phyloP scores from a whole-genome alignment of 2,329 filamentous ascomycete genomes.

The Ascochyta rabiei region DNA sequence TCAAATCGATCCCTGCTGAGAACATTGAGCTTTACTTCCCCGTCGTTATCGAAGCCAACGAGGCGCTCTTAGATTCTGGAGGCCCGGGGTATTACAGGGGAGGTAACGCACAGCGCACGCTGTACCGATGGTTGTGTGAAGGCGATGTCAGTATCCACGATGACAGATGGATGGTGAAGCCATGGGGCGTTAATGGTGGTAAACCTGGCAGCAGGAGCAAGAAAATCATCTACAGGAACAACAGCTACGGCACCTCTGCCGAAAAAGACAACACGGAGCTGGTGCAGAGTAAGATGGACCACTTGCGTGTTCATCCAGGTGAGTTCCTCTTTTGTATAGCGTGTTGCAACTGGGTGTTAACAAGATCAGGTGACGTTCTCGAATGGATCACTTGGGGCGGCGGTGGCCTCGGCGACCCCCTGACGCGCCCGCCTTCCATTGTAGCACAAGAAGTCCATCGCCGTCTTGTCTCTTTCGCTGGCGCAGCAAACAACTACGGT shows the following conservation, averaged over 20 bases:
- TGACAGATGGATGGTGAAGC: slow-evolving; percentile 57
- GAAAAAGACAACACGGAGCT: slow-evolving; percentile 46
- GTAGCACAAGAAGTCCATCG: slow-evolving; percentile 56
- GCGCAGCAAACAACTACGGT: slow-evolving; percentile 53
- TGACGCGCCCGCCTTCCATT: slow-evolving; percentile 51
- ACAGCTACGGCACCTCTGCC: slow-evolving; percentile 40
- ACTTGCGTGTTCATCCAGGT: slow-evolving; percentile 52
- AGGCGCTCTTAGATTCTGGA: slow-evolving; percentile 56
- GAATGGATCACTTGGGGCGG: slow-evolving; percentile 60
- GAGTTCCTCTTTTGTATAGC: slow-evolving; percentile 1
- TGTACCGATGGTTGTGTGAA: slow-evolving; percentile 54
- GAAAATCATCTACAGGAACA: slow-evolving; percentile 54
- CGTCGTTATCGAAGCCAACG: slow-evolving; percentile 56
- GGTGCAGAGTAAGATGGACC: slow-evolving; percentile 57
- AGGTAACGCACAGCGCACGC: slow-evolving; percentile 57
- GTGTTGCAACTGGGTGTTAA: not conserved
- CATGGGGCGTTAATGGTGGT: slow-evolving; percentile 57
- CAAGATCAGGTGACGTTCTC: slow-evolving; percentile 51
- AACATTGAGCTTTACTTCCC: slow-evolving; percentile 57
- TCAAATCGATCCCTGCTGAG: slow-evolving; percentile 59
- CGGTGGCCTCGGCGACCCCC: slow-evolving; percentile 56
- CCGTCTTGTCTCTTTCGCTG: slow-evolving; percentile 52
- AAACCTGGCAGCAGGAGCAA: slow-evolving; percentile 52
- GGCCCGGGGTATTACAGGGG: slow-evolving; percentile 56
- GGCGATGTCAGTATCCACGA: slow-evolving; percentile 58